Percentiles rank a stretch among this genome's conserved stretches.
Evolutionary conservation across 2,329 filamentous ascomycete genomes (phyloP).

Genomic region (Beauveria asiatica): DNA sequence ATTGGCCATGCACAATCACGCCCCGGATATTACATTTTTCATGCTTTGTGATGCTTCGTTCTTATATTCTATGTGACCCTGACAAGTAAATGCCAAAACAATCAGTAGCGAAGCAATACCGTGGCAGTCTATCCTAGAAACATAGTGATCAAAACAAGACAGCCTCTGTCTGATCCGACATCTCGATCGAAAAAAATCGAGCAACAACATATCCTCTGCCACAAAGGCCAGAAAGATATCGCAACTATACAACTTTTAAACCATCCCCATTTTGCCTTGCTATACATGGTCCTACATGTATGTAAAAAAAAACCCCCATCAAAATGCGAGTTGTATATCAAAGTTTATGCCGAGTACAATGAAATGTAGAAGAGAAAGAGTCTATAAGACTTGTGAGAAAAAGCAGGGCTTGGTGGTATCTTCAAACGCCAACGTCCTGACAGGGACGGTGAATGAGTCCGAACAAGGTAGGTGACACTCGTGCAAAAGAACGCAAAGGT

Average conservation of each 20-base stretch:
- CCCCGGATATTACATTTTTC: background rate
- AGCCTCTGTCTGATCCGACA: background rate
- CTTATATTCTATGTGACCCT: background rate
- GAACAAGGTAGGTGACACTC: background rate
- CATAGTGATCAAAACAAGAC: background rate
- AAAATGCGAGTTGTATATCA: conserved; percentile 9
- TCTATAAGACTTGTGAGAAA: background rate
- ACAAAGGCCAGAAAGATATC: background rate
- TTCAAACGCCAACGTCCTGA: conserved; percentile 18
- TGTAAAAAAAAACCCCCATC: background rate
- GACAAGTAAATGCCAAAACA: background rate
- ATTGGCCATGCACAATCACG: background rate
- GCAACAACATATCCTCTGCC: background rate
- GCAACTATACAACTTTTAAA: background rate
- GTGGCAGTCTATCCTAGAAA: conserved; percentile 6
- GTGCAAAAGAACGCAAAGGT: background rate
- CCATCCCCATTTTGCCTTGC: background rate
- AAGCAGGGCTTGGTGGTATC: conserved; percentile 14
- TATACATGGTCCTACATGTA: background rate
- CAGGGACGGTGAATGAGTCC: conserved; percentile 14
- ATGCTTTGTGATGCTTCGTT: background rate
- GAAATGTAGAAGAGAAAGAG: background rate
- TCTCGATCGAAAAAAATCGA: background rate
- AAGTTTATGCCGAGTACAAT: background rate
- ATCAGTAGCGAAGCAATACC: background rate